Percentiles rank a stretch among this genome's conserved stretches.
Conservation (phyloP, 2,329 filamentous ascomycete species). For the Beauveria sp. region DNA sequence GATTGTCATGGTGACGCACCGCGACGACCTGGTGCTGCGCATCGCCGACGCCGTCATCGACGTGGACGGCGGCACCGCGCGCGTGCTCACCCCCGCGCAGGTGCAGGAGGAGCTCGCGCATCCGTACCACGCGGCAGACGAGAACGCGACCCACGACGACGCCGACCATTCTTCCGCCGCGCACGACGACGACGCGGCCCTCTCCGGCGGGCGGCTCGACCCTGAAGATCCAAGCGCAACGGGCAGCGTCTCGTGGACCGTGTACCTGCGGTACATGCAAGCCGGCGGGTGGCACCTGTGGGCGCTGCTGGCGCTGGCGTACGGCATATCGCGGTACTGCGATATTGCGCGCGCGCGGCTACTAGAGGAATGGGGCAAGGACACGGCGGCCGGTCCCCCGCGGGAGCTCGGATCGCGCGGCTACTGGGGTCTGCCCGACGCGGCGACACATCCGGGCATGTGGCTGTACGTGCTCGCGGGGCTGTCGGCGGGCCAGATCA, state of each 20-base stretch:
- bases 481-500: conserved; percentile 54
- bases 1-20: conserved; percentile 72
- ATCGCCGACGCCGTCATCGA: conserved; percentile 69
- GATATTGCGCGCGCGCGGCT: conserved; percentile 69
- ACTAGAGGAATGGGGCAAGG: conserved; percentile 80
- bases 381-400: conserved; percentile 15
- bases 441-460: conserved; percentile 57
- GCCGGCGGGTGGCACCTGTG: conserved; percentile 72
- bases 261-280: conserved; percentile 82
- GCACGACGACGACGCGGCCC: conserved; percentile 17
- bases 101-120: conserved; percentile 32
- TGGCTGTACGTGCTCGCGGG: conserved; percentile 68
- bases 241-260: conserved; percentile 64
- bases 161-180: neutral
- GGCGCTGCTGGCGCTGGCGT: conserved; percentile 54
- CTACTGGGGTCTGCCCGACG: conserved; percentile 46
- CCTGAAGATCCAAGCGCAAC: conserved; percentile 34
- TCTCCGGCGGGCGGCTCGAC: conserved; percentile 16
- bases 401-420: neutral
- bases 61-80: conserved; percentile 53
- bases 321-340: conserved; percentile 55
- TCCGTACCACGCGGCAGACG: conserved; percentile 27
- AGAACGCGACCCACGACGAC: conserved; percentile 24
- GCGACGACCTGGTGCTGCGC: conserved; percentile 68
- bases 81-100: conserved; percentile 38